Base-by-base conservation (phyloP, 2,329 filamentous ascomycete genomes). In the Aspergillus sp. region DNA sequence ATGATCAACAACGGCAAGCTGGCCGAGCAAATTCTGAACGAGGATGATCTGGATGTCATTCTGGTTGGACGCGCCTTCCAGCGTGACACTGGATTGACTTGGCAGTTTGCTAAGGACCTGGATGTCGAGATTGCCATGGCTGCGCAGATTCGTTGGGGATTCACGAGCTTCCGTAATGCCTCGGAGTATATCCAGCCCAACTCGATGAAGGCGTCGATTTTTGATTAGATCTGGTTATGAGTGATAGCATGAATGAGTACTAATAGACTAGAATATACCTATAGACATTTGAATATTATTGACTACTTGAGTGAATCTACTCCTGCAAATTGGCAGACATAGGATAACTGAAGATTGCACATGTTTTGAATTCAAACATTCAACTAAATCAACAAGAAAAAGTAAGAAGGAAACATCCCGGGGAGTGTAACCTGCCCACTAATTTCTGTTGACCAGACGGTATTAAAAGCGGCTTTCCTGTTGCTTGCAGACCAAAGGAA, bases 51-150 rank as follows among this genome's bases (percentile, higher is more conserved):
- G 59, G 92, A 97, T 71, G 74, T 93, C n/a, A 86, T 89, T 0
- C 81, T 94, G 18, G 82, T 89, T 1, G 93, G 85, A 0, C 82
- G 91, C 57, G 88, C 90, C 69, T 95, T 95, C 75, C 82, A 96
- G 77, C 86, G 91, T 73, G 91, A 96, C 70, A 90, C 92, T 0
- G 87, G 90, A 59, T 87, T 92, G 71, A 89, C 92, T 9, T 86
- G 91, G 76, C 82, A 84, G 36, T 88, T 85, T 63, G 92, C 91
- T 0, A 84, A 90, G 61, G 85, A 92, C 64, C 78, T 96, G 32
- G 87, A 85, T 10, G 86, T 93, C 3, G 79, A 86, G 59, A 85
- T 93, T 5, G 80, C 88, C 67, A 89, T 88, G 85, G 85, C 92
- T 1, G 86, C 86, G 64, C 91, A 96, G 75, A 86, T 86, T 53